These are phyloP conservation scores for Rhodosorus marinus DNA, from an alignment of 23 red algal species.

Conservation along the genomic window DNA sequence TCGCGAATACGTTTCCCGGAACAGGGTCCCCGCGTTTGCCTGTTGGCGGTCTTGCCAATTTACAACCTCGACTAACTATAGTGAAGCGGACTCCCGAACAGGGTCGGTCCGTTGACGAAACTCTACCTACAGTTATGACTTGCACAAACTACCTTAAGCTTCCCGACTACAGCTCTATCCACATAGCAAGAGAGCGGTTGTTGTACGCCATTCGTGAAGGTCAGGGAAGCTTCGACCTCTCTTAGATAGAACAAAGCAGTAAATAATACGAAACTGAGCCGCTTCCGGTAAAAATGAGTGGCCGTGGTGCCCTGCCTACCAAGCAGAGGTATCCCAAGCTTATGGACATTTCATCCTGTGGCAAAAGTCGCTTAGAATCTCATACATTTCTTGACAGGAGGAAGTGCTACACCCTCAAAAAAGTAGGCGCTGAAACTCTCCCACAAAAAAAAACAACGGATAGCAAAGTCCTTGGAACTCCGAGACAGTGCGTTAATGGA, in stretches of 20 bases:
- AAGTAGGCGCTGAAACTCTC: no score
- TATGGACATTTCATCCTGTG: no score
- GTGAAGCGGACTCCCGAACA: conserved; percentile 64
- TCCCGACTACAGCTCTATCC: conserved; percentile 63
- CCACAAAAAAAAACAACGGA: no score
- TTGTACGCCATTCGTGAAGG: conserved; percentile 83
- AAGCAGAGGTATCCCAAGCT: background rate
- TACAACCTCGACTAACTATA: conserved; percentile 73
- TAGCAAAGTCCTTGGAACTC: no score
- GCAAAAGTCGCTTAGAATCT: no score
- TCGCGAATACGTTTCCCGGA: no score
- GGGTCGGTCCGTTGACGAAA: conserved; percentile 59
- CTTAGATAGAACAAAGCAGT: conserved; percentile 9
- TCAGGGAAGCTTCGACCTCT: conserved; percentile 81
- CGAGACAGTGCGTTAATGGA: no score
- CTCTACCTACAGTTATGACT: conserved; percentile 93
- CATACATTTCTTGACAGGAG: no score
- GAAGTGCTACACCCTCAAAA: no score
- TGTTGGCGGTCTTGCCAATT: conserved; percentile 49
- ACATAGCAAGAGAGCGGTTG: conserved; percentile 47
- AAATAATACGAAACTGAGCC: background rate
- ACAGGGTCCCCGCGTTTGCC: conserved; percentile 82
- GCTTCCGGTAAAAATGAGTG: background rate
- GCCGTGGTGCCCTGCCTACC: background rate
- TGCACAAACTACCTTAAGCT: conserved; percentile 99